Conservation (phyloP, 768 basidiomycete genomes). For the Psilocybe subaeruginosa region DNA sequence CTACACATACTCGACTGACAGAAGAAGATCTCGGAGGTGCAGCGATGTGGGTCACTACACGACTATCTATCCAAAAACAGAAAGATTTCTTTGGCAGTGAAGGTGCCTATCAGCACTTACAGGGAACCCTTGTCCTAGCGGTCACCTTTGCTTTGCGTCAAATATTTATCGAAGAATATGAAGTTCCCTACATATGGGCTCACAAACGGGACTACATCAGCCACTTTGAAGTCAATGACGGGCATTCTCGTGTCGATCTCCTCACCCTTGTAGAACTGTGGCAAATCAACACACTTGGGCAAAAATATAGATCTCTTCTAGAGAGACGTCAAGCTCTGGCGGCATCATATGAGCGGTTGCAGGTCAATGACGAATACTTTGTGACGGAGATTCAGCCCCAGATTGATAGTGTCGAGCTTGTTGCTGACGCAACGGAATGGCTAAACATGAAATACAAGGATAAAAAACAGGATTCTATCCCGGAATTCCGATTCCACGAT, state of each 20-base stretch:
- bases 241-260: conserved; percentile 67
- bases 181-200: conserved; percentile 94
- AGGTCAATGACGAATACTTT: conserved; percentile 75
- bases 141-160: conserved; percentile 80
- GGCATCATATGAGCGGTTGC: conserved; percentile 68
- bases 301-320: conserved; percentile 85
- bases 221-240: conserved; percentile 72
- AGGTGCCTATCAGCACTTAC: conserved; percentile 61
- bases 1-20: conserved; percentile 63
- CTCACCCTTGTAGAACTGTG: conserved; percentile 83
- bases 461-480: conserved; percentile 58
- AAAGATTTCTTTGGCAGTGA: conserved; percentile 72
- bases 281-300: conserved; percentile 88
- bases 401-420: conserved; percentile 83
- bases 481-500: conserved; percentile 70
- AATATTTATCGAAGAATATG: conserved; percentile 86
- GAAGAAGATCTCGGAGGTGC: conserved; percentile 80
- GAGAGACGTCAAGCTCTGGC: conserved; percentile 71
- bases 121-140: conserved; percentile 72
- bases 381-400: conserved; percentile 66
- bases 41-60: conserved; percentile 86
- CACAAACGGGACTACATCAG: conserved; percentile 92
- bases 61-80: conserved; percentile 71
- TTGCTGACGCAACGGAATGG: conserved; percentile 93
- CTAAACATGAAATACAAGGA: conserved; percentile 82